Evolutionary conservation across 257 asterid genomes (phyloP), one percentile per base, ranked within the genome.

Genomic region (Nicotiana noctiflora): DNA sequence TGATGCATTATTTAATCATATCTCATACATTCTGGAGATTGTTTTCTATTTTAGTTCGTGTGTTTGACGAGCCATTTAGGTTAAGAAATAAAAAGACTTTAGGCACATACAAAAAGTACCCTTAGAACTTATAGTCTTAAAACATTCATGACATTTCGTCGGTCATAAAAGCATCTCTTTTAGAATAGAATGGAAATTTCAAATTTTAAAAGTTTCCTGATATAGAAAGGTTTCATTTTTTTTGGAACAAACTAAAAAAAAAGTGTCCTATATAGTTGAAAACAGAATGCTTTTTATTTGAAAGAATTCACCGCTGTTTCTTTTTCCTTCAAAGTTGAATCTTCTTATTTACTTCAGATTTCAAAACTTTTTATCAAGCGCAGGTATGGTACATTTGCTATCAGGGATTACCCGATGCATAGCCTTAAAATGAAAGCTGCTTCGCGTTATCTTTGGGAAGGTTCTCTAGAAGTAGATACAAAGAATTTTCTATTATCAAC

Each of bases 391-490:
- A 64, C 80, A 8, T 82, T 70, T 80, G 81, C 93, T 62, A 77
- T 96, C 86, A 88, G 84, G 83, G 97, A 91, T 60, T 88, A 86
- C 84, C 85, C 85, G 46, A 83, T 90, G 83, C 92, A 92, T 63
- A 83, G 89, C 79, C 84, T 91, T 85, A 92, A 84, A 86, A 88
- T 92, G 82, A 89, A 97, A 87, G 92, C 86, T 81, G 92, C 93
- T 76, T 91, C 94, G 67, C 81, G 81, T 63, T 89, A 90, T 86
- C 89, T 96, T 67, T 96, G 98, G 98, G 89, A 77, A 29, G 91
- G 93, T 89, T 89, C 90, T 77, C 80, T 84, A 21, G 84, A 79
- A 56, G 83, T 84, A 77, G 74, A 51, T 53, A 79, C 88, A 66
- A 85, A 87, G 56, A 83, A 57, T 46, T 85, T 90, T 86, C 88